Percentiles rank a stretch among this genome's conserved stretches.
Conservation (phyloP, 176 grass and related monocot genomes). For the Ampelocalamus luodianensis region DNA sequence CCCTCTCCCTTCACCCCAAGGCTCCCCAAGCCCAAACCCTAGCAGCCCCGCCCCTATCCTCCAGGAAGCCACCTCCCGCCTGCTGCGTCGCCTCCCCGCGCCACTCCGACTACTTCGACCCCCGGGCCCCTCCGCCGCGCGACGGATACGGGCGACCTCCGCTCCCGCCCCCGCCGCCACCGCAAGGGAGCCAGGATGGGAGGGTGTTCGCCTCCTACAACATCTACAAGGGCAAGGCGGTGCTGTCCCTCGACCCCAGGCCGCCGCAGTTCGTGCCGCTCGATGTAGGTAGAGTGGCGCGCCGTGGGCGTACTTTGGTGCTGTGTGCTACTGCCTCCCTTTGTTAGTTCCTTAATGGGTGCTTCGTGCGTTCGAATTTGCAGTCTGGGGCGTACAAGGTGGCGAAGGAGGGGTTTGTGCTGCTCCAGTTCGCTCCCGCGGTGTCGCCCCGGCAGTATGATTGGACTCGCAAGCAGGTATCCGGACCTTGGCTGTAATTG, state of each 20-base stretch:
- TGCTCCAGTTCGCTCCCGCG: constrained; percentile 88
- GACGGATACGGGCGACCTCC: constrained; percentile 30
- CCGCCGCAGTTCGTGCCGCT: constrained; percentile 64
- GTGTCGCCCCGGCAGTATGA: constrained; percentile 71
- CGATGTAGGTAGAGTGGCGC: constrained; percentile 53
- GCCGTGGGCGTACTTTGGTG: neutral
- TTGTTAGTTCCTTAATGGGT: neutral
- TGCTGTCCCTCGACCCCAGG: constrained; percentile 57
- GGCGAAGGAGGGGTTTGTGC: constrained; percentile 82
- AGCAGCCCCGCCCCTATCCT: neutral
- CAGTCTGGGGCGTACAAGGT: constrained; percentile 87
- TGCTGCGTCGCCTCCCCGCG: constrained; percentile 44
- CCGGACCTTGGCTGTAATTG: neutral
- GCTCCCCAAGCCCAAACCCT: neutral
- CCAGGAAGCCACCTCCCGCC: neutral
- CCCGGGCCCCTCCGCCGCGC: constrained; percentile 43
- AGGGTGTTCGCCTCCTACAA: constrained; percentile 61
- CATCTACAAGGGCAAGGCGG: constrained; percentile 73
- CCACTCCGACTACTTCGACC: constrained; percentile 67
- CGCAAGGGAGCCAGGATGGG: constrained; percentile 12
- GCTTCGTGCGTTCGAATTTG: neutral
- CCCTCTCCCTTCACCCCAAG: neutral
- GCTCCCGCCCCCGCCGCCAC: neutral
- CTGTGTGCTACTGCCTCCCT: no score
- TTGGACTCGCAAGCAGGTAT: constrained; percentile 89